Base-by-base conservation (phyloP, 148 eudicot species). In the Nyssa sinensis region DNA sequence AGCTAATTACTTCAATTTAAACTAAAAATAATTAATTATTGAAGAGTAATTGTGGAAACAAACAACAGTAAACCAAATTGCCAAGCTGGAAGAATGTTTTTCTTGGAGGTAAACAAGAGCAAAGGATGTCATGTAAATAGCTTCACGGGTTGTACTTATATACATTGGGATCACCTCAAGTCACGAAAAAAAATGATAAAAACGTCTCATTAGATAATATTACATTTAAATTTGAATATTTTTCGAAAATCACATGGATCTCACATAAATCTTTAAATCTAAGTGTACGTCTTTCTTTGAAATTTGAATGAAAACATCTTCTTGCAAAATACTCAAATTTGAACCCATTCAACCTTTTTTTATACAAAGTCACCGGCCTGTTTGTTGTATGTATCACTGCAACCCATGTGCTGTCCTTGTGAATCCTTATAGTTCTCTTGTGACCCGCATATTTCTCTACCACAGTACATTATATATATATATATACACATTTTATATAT, bases 351-450 rank as follows among this genome's bases (percentile, higher is more conserved):
- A n/a, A n/a, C n/a, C n/a, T n/a, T n/a, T n/a, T n/a, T n/a, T n/a
- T n/a, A n/a, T n/a, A n/a, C 51, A 11, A 44, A 11, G 7, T 44
- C 51, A 44, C 51, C 12, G 16, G 51, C 51, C 0, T 44, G 3
- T 44, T 44, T 13, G 51, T 19, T 14, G 51, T 14, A 11, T 19
- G 17, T 44, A 44, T 19, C 6, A 19, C 25, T 5, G 23, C 59
- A 55, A 55, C 59, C 59, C 59, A 55, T 55, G 59, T 55, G 59
- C 3, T 55, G 59, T 55, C 59, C 59, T 17, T 55, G 59, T 55
- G 24, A 55, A 24, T 55, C 59, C 59, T 24, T n/a, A 1, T n/a
- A n/a, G n/a, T 19, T n/a, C 25, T 55, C 17, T 19, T 19, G 51
- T 44, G 19, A 55, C 23, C 3, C 5, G 8, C 23, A 17, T 19